Evolutionary conservation across 139 green algal genomes (phyloP), one percentile per base, ranked within the genome.

Genomic region (Chlorella vulgaris): DNA sequence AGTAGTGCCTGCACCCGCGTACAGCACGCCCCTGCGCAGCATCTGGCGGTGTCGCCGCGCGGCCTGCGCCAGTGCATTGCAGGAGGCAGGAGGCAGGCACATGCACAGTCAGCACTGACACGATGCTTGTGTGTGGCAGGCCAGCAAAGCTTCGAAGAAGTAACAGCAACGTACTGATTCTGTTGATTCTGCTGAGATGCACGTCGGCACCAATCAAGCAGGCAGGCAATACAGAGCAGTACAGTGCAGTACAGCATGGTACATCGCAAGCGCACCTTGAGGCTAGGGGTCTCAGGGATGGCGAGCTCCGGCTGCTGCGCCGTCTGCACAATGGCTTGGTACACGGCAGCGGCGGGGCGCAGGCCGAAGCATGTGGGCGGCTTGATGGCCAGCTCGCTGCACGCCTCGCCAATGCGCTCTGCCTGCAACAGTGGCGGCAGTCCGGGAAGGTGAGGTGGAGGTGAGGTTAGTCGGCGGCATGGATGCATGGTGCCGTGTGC

Each of bases 241-340:
- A 22, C 13, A 18, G 28, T 33, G 29, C 69, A 61, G 4, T 38
- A 13, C 55, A 36, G 42, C 43, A n/a, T n/a, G 6, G 7, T 42
- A 7, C 24, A 43, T n/a, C n/a, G n/a, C n/a, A n/a, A n/a, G n/a
- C 67, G 15, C 65, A 83, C 83, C 76, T 84, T 85, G 15, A 92
- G 81, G 13, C 74, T 85, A 21, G 88, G 86, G 0, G 88, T 92
- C 18, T 89, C 80, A 1, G 88, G 88, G 36, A 89, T 89, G 62
- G 69, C 36, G 21, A 63, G 74, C n/a, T 84, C 78, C 0, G 86
- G 77, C 38, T 81, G n/a, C 43, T 70, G 39, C 50, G 83, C 84
- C 10, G 81, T 81, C 4, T 66, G 28, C 4, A 86, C 31, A 22
- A 92, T 42, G 1, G 60, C 55, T 19, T 69, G 28, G 66, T 84